Percentiles rank a stretch among this genome's conserved stretches.
phyloP scores from a whole-genome alignment of 306 rosid species.

The Prunus salicina region DNA sequence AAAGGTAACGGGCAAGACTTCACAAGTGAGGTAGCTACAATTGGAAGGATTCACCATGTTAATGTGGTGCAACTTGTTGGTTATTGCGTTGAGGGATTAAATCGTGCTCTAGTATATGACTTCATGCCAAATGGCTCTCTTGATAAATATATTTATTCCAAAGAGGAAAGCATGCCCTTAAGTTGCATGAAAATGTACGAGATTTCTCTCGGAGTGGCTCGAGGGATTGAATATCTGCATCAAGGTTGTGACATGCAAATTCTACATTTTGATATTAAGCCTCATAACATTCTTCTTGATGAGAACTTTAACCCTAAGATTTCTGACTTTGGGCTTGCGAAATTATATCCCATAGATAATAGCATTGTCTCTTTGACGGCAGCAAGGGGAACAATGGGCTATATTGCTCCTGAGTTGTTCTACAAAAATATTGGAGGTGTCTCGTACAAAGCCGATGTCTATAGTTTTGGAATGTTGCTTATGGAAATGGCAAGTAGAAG shows the following conservation, averaged over 20 bases:
- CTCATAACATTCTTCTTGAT: slow-evolving; percentile 16
- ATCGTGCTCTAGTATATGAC: slow-evolving; percentile 1
- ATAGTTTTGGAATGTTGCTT: slow-evolving; percentile 11
- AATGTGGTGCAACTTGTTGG: not conserved
- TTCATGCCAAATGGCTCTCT: slow-evolving; percentile 6
- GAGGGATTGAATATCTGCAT: slow-evolving; percentile 5
- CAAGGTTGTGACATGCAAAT: slow-evolving; percentile 11
- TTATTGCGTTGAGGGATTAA: slow-evolving; percentile 17
- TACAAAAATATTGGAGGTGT: slow-evolving; percentile 16
- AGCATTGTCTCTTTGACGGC: slow-evolving; percentile 2
- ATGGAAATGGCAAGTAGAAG: slow-evolving; percentile 3
- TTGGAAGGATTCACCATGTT: slow-evolving; percentile 1
- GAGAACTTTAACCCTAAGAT: not conserved
- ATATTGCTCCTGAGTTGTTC: slow-evolving; percentile 11
- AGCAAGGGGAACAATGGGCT: not conserved
- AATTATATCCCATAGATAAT: not conserved
- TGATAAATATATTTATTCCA: not conserved
- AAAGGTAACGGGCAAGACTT: not conserved
- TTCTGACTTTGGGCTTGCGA: slow-evolving; percentile 13
- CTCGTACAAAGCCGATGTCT: slow-evolving; percentile 8
- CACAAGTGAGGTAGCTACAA: not conserved
- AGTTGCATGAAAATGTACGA: not conserved
- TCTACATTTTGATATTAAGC: slow-evolving; percentile 8
- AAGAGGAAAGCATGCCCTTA: not conserved
- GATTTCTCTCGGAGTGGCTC: not conserved